Conservation (phyloP, 805 yeast genomes). For the Blastobotrys terrestris region DNA sequence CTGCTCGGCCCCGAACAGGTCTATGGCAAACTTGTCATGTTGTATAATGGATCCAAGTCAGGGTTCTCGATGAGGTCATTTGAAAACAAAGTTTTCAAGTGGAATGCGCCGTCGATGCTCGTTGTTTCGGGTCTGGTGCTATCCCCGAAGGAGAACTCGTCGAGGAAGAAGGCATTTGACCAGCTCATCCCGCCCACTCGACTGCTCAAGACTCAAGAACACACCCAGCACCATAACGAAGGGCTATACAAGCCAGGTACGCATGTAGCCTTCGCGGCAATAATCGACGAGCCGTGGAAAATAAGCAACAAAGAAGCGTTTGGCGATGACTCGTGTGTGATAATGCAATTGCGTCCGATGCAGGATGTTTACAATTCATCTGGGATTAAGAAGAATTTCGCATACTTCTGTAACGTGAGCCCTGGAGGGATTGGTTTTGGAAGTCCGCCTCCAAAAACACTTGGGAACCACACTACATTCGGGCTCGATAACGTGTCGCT, state of each 20-base stretch:
- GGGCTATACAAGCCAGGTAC: slow-evolving; percentile 22
- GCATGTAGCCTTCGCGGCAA: slow-evolving; percentile 56
- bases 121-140: slow-evolving; percentile 55
- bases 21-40: slow-evolving; percentile 39
- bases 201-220: slow-evolving; percentile 16
- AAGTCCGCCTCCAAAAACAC: slow-evolving; percentile 39
- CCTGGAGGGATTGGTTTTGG: slow-evolving; percentile 89
- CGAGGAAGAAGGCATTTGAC: slow-evolving; percentile 21
- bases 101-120: slow-evolving; percentile 82
- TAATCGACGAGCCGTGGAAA: slow-evolving; percentile 69
- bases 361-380: slow-evolving; percentile 44
- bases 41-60: slow-evolving; percentile 65
- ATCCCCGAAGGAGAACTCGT: slow-evolving; percentile 12
- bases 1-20: slow-evolving; percentile 28
- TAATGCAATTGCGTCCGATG: slow-evolving; percentile 63
- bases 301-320: slow-evolving; percentile 63
- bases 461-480: slow-evolving; percentile 14
- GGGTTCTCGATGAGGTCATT: slow-evolving; percentile 88
- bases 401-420: slow-evolving; percentile 47
- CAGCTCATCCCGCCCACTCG: slow-evolving; percentile 23
- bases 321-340: slow-evolving; percentile 53
- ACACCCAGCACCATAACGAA: neutral
- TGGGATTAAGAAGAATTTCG: slow-evolving; percentile 34
- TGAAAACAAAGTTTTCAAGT: slow-evolving; percentile 76
- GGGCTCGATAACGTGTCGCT: slow-evolving; percentile 74